Conservation (phyloP, 805 yeast genomes). For the Alloascoidea africana region DNA sequence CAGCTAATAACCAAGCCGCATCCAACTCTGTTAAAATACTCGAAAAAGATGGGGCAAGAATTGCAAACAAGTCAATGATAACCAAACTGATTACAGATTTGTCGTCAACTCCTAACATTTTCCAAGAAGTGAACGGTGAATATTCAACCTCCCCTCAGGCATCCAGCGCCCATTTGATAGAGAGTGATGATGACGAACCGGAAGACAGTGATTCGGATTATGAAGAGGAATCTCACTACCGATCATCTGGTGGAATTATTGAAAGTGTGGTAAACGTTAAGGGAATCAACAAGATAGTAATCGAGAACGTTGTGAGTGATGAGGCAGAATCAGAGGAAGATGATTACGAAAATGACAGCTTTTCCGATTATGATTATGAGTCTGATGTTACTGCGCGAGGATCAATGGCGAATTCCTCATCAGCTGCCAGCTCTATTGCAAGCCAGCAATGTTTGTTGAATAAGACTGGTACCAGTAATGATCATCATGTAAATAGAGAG, state of each 20-base stretch:
- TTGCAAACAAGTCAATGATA: too few species aligned
- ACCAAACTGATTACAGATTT: neutral
- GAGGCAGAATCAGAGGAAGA: neutral
- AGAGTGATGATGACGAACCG: neutral
- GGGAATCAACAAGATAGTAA: constrained; percentile 77
- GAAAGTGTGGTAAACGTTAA: constrained; percentile 74
- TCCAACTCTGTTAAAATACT: neutral
- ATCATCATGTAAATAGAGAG: too few species aligned
- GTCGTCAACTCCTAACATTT: neutral
- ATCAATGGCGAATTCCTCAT: too few species aligned
- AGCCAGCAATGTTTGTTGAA: too few species aligned
- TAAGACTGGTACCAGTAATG: too few species aligned
- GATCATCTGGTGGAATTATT: constrained; percentile 42
- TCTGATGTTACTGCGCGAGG: too few species aligned
- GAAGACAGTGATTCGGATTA: too few species aligned
- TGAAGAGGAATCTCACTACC: too few species aligned
- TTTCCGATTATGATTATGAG: too few species aligned
- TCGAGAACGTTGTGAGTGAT: constrained; percentile 35
- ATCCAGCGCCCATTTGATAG: neutral
- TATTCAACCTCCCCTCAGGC: neutral
- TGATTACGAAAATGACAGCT: too few species aligned
- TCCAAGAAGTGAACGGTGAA: neutral
- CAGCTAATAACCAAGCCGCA: neutral
- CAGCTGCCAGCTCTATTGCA: too few species aligned
- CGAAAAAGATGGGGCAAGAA: too few species aligned